A percentile compares a stretch with the other conserved stretches of the same genome.
Conservation (phyloP, 148 eudicot genomes). For the Salicornia ramosissima region DNA sequence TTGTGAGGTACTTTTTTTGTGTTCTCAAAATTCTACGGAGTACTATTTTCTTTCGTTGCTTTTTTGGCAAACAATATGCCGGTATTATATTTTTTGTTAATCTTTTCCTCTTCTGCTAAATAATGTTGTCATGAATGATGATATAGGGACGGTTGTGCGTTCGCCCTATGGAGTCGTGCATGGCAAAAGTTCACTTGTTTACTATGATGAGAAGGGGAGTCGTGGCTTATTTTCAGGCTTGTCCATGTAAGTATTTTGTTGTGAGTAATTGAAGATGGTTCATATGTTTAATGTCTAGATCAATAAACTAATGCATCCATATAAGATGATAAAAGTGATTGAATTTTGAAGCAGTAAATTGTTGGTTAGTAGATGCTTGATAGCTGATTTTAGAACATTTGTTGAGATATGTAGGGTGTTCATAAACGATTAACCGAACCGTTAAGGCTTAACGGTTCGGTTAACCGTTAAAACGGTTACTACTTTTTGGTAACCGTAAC, state of each 20-base stretch:
- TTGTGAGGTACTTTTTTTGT: no score
- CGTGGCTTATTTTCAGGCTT: slow-evolving; percentile 83
- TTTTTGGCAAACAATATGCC: no score
- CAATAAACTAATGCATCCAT: neutral
- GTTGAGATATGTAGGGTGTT: no score
- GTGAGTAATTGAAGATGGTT: no score
- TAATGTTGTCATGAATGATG: slow-evolving; percentile 3
- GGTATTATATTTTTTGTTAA: no score
- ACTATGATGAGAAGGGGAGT: slow-evolving; percentile 70
- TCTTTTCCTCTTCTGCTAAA: neutral
- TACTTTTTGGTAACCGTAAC: no score
- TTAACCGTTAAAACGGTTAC: no score
- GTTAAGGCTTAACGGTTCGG: no score
- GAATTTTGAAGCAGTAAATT: neutral
- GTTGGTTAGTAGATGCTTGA: neutral
- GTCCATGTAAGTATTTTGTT: slow-evolving; percentile 63
- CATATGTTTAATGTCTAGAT: neutral
- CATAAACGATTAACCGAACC: no score
- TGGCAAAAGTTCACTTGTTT: slow-evolving; percentile 87
- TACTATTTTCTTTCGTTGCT: no score
- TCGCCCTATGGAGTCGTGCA: slow-evolving; percentile 92
- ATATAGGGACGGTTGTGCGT: slow-evolving; percentile 84
- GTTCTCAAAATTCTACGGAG: no score
- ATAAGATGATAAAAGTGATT: neutral
- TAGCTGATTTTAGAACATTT: no score